These are phyloP conservation scores for Hymenoscyphus albidus DNA, from an alignment of 2,329 filamentous ascomycete genomes.

Conservation along the genomic window DNA sequence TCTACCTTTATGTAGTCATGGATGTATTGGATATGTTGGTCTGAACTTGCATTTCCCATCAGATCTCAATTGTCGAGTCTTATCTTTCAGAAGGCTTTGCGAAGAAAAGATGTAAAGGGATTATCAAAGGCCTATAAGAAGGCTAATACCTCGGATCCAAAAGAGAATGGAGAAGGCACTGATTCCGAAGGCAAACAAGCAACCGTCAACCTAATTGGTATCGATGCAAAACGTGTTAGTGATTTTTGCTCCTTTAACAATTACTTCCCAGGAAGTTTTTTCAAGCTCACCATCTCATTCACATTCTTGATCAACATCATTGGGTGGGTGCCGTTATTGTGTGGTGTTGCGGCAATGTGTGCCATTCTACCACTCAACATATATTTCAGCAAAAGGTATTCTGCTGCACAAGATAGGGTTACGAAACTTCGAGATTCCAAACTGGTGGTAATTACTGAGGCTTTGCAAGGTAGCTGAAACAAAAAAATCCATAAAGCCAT, in stretches of 20 bases:
- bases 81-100: conserved; percentile 73
- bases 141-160: conserved; percentile 33
- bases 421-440: conserved; percentile 77
- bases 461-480: conserved; percentile 53
- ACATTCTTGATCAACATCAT: conserved; percentile 64
- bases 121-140: conserved; percentile 45
- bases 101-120: conserved; percentile 72
- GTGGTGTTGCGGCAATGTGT: conserved; percentile 61
- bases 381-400: conserved; percentile 61
- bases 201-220: conserved; percentile 74
- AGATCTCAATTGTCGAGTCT: conserved; percentile 67
- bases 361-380: conserved; percentile 66
- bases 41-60: conserved; percentile 60
- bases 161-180: conserved; percentile 38
- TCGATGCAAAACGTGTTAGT: conserved; percentile 66
- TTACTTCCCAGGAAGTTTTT: conserved; percentile 57
- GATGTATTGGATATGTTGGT: conserved; percentile 63
- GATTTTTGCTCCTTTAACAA: conserved; percentile 66
- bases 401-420: conserved; percentile 60
- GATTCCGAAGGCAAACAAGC: conserved; percentile 61
- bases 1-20: conserved; percentile 35
- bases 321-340: conserved; percentile 65
- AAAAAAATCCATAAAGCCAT: neutral
- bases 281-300: conserved; percentile 63
- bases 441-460: conserved; percentile 71